A percentile compares a stretch with the other conserved stretches of the same genome.
phyloP scores from a whole-genome alignment of 345 rosid species.

The Kandelia obovata region DNA sequence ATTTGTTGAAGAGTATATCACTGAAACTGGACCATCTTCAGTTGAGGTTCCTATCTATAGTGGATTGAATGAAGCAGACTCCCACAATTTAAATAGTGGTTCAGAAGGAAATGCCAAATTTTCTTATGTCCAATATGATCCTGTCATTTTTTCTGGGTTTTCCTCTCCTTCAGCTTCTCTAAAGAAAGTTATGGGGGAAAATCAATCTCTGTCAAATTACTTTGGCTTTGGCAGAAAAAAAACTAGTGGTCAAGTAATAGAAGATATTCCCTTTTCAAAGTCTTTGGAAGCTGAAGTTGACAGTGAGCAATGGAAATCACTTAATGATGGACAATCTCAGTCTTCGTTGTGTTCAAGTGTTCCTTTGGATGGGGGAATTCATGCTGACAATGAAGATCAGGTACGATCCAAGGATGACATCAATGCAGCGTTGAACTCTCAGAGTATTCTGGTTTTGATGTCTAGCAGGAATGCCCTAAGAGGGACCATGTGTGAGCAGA shows the following conservation, averaged over 20 bases:
- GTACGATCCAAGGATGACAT: conserved; percentile 37
- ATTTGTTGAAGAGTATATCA: conserved; percentile 27
- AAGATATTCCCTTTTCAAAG: conserved; percentile 40
- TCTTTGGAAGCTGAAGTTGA: conserved; percentile 39
- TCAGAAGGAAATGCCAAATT: conserved; percentile 36
- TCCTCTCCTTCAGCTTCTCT: conserved; percentile 72
- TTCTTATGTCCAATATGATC: conserved; percentile 69
- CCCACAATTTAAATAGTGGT: conserved; percentile 24
- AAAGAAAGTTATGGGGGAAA: conserved; percentile 55
- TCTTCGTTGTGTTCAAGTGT: conserved; percentile 32
- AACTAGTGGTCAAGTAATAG: conserved; percentile 26
- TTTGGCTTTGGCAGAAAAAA: conserved; percentile 46
- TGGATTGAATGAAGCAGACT: conserved; percentile 36
- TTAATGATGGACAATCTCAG: conserved; percentile 33
- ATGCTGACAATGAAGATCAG: conserved; percentile 29
- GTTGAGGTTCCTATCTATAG: conserved; percentile 45
- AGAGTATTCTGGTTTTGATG: conserved; percentile 88
- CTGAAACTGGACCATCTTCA: conserved; percentile 24
- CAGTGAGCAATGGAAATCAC: conserved; percentile 31
- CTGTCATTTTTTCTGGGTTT: conserved; percentile 68
- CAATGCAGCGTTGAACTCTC: conserved; percentile 47
- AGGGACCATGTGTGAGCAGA: conserved; percentile 81
- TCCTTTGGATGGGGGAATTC: conserved; percentile 23
- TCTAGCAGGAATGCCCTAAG: conserved; percentile 63
- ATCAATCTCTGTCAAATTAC: conserved; percentile 50